Base-by-base conservation (phyloP, 345 rosid species). In the Melastoma malabathricum region DNA sequence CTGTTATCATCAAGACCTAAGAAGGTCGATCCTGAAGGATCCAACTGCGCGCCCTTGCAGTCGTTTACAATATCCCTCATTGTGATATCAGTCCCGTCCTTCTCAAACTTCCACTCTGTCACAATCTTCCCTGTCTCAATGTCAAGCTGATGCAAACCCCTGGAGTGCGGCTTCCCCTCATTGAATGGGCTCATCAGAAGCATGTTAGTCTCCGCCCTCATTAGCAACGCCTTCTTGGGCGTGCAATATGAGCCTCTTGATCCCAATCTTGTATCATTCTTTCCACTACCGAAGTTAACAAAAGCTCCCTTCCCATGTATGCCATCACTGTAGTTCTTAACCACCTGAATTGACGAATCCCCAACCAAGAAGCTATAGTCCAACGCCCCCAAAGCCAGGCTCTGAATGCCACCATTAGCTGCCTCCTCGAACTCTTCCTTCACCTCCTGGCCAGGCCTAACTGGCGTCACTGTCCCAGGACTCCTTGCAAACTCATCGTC, bases 131-230 rank as follows among this genome's bases (percentile, higher is more conserved):
- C 97, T 0, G 98, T 84, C 59, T 88, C 98, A 47, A 92, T 87
- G 57, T 92, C 97, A 49, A 92, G 94, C 77, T 88, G 98, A 73
- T 92, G 98, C 55, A 92, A 66, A 22, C 97, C 97, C 22, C 69
- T 73, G 7, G 87, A 60, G 48, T 82, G 89, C 60, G 80, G 81
- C 55, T 76, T 76, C 53, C 69, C 79, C 57, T 79, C 90, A 44
- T 65, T 75, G 61, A 72, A 56, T 3, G 98, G 98, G 68, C 97
- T 92, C 98, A 92, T 87, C 57, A 92, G 83, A 61, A 92, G 54
- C 98, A 92, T 88, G 54, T 81, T 92, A 49, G 95, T 92, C 76
- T 92, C 98, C 39, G 97, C 95, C 59, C 79, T 88, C 95, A 92
- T 87, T 48, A 92, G 93, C 52, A 92, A 89, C 14, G 95, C 88